Evolutionary conservation across 306 rosid species (phyloP).

Genomic region (Fagus crenata): DNA sequence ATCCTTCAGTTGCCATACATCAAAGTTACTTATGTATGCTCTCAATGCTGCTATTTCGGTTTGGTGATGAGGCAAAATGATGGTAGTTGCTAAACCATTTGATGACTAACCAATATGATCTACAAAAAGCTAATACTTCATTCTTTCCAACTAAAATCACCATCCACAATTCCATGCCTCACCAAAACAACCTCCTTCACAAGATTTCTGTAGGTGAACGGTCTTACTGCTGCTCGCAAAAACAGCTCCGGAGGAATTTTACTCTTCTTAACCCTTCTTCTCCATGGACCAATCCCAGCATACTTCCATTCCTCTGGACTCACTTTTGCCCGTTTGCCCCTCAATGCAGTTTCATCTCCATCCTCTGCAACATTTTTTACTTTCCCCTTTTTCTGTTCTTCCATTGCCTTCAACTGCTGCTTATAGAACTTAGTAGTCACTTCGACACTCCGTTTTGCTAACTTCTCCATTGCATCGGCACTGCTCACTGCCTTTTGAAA

Average conservation of each 20-base stretch:
- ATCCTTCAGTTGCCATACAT: neutral
- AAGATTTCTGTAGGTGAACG: constrained; percentile 71
- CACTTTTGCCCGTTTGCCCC: constrained; percentile 74
- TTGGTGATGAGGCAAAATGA: no score
- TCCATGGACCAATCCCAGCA: constrained; percentile 74
- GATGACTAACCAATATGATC: no score
- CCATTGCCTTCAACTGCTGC: constrained; percentile 35
- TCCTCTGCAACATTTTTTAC: constrained; percentile 22
- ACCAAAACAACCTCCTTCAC: constrained; percentile 90
- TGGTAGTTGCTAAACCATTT: no score
- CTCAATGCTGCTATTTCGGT: neutral
- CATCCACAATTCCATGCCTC: constrained; percentile 89
- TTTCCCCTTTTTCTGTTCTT: constrained; percentile 21
- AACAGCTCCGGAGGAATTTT: constrained; percentile 79
- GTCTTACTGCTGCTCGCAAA: constrained; percentile 72
- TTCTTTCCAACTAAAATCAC: constrained; percentile 55
- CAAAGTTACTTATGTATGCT: no score
- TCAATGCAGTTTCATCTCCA: constrained; percentile 63
- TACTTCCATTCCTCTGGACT: constrained; percentile 76
- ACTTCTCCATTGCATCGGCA: constrained; percentile 70
- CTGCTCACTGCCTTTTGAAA: constrained; percentile 53
- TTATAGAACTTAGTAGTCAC: constrained; percentile 24
- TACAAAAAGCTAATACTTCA: constrained; percentile 25
- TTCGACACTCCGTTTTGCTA: constrained; percentile 43
- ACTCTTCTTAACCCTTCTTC: constrained; percentile 71